Conservation (phyloP, 345 rosid genomes). For the Eucalyptus tenuipes region DNA sequence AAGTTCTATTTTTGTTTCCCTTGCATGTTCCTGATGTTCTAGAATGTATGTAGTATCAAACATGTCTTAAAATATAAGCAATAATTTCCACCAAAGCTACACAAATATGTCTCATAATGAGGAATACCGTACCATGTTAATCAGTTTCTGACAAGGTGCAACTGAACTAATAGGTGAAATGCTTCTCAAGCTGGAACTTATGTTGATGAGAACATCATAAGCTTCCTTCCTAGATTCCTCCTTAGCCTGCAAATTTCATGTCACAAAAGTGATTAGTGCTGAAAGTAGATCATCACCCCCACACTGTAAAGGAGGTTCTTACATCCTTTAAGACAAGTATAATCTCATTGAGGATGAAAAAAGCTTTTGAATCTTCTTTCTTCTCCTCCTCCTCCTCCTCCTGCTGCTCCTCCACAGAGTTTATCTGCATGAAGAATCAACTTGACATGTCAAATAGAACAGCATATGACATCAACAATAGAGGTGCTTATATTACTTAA, state of each 20-base stretch:
- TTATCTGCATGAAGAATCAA: constrained; percentile 28
- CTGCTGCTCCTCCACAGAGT: constrained; percentile 50
- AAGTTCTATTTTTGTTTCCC: neutral
- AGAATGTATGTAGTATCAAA: neutral
- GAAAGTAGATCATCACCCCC: neutral
- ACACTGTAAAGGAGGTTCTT: constrained; percentile 12
- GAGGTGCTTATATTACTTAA: neutral
- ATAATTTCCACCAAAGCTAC: neutral
- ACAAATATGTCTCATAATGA: neutral
- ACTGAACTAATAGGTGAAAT: constrained; percentile 13
- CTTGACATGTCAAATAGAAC: neutral
- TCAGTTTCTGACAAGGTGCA: constrained; percentile 43
- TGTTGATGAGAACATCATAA: constrained; percentile 50
- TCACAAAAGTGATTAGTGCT: neutral
- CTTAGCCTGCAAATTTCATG: constrained; percentile 31
- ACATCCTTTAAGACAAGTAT: constrained; percentile 79
- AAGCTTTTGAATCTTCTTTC: constrained; percentile 67
- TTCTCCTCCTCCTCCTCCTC: constrained; percentile 56
- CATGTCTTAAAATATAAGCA: neutral
- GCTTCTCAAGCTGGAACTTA: constrained; percentile 39
- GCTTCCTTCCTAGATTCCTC: constrained; percentile 79
- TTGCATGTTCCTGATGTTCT: neutral
- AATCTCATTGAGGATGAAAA: constrained; percentile 85
- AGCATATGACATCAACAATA: neutral
- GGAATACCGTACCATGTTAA: constrained; percentile 51